Evolutionary conservation across 371 early-diverging fungal genomes (phyloP), one percentile per base, ranked within the genome.

Genomic region (Blastocladiella emersonii): DNA sequence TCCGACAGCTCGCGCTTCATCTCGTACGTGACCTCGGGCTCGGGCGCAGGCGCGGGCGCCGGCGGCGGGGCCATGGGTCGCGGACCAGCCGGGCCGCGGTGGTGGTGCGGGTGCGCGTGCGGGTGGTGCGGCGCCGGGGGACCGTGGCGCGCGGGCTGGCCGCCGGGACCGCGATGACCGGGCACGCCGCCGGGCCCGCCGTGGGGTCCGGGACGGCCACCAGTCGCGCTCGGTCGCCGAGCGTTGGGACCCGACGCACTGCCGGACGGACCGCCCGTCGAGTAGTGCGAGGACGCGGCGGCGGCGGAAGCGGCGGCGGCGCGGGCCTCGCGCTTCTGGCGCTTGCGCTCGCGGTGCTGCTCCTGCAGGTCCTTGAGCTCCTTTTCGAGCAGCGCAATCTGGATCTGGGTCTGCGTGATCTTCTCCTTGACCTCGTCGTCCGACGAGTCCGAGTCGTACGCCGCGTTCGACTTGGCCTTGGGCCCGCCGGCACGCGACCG

Each of bases 1-100:
- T 84, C 85, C 68, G 87, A 87, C 23, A 97, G 79, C 62, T 91
- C 91, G 49, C 84, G 81, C 81, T 95, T 95, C 71, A 94, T 90
- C 63, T 91, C 90, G 67, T 87, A 85, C 0, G 92, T 88, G 48
- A 97, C 79, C 45, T 82, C 81, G 19, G 23, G 17, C 30, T 8
- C 36, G 25, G 37, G 41, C 41, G 7, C 37, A 10, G 21, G 15
- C 13, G 59, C 8, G 65, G 15, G 73, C 61, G 41, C 68, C 68
- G 21, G 69, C 66, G 10, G 68, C 72, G 17, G 65, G 59, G 1
- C 69, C 67, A 13, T n/a, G n/a, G n/a, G n/a, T n/a, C n/a, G n/a
- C n/a, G n/a, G n/a, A n/a, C 67, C 51, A 0, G 71, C 69, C 3
- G 70, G 65, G 5, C 72, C 72, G n/a, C n/a, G n/a, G n/a, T n/a